Conservation (phyloP, 2,329 filamentous ascomycete genomes). For the Calonectria crousiana region DNA sequence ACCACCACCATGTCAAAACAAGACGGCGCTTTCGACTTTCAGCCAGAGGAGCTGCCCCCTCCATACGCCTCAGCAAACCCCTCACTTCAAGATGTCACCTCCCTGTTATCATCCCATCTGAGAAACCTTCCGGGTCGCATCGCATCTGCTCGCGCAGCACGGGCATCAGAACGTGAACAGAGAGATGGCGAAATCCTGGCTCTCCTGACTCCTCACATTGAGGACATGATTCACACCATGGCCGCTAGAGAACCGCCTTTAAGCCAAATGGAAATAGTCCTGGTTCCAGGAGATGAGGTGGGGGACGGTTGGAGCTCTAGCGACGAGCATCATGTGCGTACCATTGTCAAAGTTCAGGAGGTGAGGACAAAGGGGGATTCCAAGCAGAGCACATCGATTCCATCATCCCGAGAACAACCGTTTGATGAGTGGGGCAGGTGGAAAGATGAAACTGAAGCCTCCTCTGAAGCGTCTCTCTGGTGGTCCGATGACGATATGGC, state of each 20-base stretch:
- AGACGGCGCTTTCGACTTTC: neutral
- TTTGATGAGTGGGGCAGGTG: conserved; percentile 63
- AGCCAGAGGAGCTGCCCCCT: conserved; percentile 39
- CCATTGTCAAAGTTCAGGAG: conserved; percentile 47
- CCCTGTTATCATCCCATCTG: conserved; percentile 52
- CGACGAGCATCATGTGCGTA: conserved; percentile 48
- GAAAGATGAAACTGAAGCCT: conserved; percentile 38
- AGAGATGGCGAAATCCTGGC: conserved; percentile 55
- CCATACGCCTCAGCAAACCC: conserved; percentile 39
- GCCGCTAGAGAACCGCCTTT: conserved; percentile 48
- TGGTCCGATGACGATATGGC: conserved; percentile 63
- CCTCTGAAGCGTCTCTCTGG: conserved; percentile 51
- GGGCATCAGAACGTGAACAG: conserved; percentile 49
- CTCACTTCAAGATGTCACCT: conserved; percentile 34
- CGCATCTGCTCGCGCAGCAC: conserved; percentile 48
- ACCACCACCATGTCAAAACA: conserved; percentile 18
- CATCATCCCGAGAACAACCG: conserved; percentile 31
- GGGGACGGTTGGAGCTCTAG: conserved; percentile 50
- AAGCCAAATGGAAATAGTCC: conserved; percentile 55
- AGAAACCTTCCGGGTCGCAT: conserved; percentile 53
- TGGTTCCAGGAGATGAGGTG: conserved; percentile 59
- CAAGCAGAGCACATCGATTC: conserved; percentile 9
- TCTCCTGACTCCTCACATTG: conserved; percentile 55
- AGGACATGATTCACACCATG: conserved; percentile 56
- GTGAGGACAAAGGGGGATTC: conserved; percentile 22